Evolutionary conservation across 371 early-diverging fungal species (phyloP).

Genomic region (Actinomortierella wolfii): DNA sequence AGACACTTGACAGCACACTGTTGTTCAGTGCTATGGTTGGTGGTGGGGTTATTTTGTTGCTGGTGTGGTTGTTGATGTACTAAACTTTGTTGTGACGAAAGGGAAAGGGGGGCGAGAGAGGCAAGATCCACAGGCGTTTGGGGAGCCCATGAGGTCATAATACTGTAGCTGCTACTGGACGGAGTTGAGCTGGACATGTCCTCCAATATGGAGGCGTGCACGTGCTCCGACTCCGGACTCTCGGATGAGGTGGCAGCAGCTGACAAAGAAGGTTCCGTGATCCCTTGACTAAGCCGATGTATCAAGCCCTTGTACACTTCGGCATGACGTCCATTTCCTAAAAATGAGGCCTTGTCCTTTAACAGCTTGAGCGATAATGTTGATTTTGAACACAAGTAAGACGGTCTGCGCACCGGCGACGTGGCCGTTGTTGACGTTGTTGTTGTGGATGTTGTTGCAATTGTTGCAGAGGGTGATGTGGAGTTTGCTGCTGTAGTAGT

Average conservation of each 20-base stretch:
- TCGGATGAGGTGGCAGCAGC: no score
- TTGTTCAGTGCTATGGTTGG: not conserved
- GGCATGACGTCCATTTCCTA: constrained; percentile 65
- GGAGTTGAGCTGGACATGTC: no score
- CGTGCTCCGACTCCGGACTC: no score
- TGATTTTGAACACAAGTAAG: not conserved
- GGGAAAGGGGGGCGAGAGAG: not conserved
- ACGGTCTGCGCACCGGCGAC: no score
- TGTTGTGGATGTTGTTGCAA: no score
- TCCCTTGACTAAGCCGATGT: constrained; percentile 13
- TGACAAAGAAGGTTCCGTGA: not conserved
- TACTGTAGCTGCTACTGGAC: not conserved
- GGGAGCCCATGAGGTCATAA: not conserved
- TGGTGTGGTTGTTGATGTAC: no score
- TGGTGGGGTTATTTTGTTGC: no score
- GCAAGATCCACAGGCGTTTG: not conserved
- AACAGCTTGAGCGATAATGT: not conserved
- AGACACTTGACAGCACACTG: constrained; percentile 64
- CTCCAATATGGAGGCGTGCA: no score
- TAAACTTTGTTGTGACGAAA: not conserved
- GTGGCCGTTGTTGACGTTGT: no score
- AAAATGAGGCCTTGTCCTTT: constrained; percentile 32
- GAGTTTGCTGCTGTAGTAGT: no score
- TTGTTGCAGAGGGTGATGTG: no score
- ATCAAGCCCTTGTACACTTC: constrained; percentile 53